These are phyloP conservation scores for Globisporangium radiosum DNA, from an alignment of 352 stramenopile genomes.

Conservation along the genomic window DNA sequence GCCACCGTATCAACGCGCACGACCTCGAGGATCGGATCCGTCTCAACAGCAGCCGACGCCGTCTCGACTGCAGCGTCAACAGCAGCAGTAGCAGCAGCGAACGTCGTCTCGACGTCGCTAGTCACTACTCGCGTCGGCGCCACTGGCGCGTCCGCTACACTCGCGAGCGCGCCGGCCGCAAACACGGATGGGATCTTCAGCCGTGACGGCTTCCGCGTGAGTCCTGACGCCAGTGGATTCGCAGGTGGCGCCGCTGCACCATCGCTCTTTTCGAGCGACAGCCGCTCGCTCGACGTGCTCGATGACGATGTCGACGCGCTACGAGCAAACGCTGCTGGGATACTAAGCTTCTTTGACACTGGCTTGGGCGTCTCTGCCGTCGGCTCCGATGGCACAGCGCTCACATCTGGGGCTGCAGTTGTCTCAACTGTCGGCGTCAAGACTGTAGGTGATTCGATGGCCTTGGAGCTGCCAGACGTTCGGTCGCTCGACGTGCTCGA, in stretches of 20 bases:
- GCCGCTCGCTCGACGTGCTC: conserved; percentile 18
- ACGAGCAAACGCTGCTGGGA: conserved; percentile 42
- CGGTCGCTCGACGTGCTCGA: background rate
- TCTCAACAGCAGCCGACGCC: background rate
- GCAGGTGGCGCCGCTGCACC: background rate
- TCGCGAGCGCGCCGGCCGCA: background rate
- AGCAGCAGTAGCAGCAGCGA: background rate
- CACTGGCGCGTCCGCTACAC: background rate
- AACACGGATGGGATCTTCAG: conserved; percentile 30
- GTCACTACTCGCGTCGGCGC: background rate
- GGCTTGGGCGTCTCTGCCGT: conserved; percentile 18
- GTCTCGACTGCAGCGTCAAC: no score
- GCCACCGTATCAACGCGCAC: background rate
- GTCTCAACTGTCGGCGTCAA: background rate
- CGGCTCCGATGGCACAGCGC: background rate
- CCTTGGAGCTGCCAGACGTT: background rate
- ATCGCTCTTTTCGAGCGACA: conserved; percentile 1
- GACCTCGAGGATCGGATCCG: background rate
- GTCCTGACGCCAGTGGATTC: conserved; percentile 5
- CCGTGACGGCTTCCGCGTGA: conserved; percentile 19
- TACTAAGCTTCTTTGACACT: conserved; percentile 68
- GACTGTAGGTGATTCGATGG: no score
- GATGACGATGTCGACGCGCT: conserved; percentile 25
- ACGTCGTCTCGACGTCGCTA: background rate
- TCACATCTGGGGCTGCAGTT: background rate